Evolutionary conservation across 805 yeast genomes (phyloP), one percentile per base, ranked within the genome.

Genomic region (Candida vartiovaarae): DNA sequence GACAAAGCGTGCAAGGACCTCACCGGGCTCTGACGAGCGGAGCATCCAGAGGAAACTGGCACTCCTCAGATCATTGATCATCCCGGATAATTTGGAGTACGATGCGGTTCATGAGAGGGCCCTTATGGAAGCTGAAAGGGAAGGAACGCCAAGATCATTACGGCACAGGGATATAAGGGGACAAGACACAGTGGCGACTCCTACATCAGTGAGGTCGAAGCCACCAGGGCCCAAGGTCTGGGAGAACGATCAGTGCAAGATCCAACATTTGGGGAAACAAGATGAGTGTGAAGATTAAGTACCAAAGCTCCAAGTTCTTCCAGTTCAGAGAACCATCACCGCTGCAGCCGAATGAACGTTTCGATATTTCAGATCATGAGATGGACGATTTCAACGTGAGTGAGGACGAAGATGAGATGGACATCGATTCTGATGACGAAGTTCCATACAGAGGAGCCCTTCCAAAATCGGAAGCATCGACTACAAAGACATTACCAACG

Each of bases 391-490:
- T 56, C 35, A 53, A 54, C 32, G 52, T 53, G 11, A 41, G 51
- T 35, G 61, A 49, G 25, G 54, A 49, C 6, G 39, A 32, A 4
- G 38, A 33, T 26, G 56, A 49, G 11, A 46, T 47, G 10, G 49
- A 41, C 5, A 36, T 36, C 29, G 59, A 54, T 24, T 65, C 66
- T n/a, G 66, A 68, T n/a, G 61, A 67, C 38, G 83, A 81, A 43
- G 55, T 79, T 28, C 93, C 95, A 0, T 84, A 75, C 51, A 65
- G 82, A 40, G 93, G 93, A 0, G 72, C 84, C 0, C 62, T 84
- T 20, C 61, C 71, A 20, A 75, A 75, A 51, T 72, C 75, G 23
- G 79, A 82, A 36, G 78, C 82, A 32, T 73, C 71, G 28, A 83
- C 87, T 1, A 66, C 67, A 40, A 65, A 70, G 47, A 83, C 93